phyloP scores from a whole-genome alignment of 2,329 filamentous ascomycete genomes.

The Arthrobotrys entomopaga region DNA sequence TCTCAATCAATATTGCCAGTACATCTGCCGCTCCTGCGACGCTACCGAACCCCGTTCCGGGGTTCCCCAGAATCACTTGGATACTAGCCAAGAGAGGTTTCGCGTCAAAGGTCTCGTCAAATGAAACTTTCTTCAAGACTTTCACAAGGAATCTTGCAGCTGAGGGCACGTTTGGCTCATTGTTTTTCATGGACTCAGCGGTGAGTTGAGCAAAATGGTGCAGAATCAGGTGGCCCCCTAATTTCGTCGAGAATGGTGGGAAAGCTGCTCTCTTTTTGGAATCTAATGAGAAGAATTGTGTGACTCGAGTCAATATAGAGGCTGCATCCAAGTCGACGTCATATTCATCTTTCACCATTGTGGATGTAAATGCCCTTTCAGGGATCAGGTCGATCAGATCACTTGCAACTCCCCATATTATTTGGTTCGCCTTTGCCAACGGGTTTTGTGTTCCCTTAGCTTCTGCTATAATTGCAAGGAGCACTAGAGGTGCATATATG shows the following conservation, averaged over 20 bases:
- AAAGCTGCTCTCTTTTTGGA: conserved; percentile 46
- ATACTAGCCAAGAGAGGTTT: conserved; percentile 31
- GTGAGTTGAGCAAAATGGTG: conserved; percentile 46
- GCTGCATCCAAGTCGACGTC: conserved; percentile 26
- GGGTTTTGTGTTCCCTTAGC: conserved; percentile 59
- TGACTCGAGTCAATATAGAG: conserved; percentile 33
- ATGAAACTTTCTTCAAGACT: conserved; percentile 57
- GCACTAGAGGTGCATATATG: conserved; percentile 80
- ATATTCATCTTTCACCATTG: conserved; percentile 55
- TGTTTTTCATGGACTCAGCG: conserved; percentile 40
- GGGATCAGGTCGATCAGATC: conserved; percentile 68
- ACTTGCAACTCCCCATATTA: conserved; percentile 70
- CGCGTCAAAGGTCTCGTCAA: conserved; percentile 37
- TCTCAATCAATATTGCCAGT: conserved; percentile 58
- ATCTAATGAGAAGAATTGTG: conserved; percentile 53
- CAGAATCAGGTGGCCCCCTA: conserved; percentile 45
- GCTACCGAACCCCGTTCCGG: conserved; percentile 55
- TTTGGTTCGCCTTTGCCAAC: conserved; percentile 61
- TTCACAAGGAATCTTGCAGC: conserved; percentile 57
- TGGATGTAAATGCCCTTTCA: conserved; percentile 69
- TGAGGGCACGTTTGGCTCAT: conserved; percentile 56
- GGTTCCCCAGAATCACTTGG: conserved; percentile 27
- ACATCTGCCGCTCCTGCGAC: conserved; percentile 56
- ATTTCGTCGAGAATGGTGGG: conserved; percentile 50
- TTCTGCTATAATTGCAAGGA: conserved; percentile 70